Conservation (phyloP, 768 basidiomycete genomes). For the Exsudoporus frostii region DNA sequence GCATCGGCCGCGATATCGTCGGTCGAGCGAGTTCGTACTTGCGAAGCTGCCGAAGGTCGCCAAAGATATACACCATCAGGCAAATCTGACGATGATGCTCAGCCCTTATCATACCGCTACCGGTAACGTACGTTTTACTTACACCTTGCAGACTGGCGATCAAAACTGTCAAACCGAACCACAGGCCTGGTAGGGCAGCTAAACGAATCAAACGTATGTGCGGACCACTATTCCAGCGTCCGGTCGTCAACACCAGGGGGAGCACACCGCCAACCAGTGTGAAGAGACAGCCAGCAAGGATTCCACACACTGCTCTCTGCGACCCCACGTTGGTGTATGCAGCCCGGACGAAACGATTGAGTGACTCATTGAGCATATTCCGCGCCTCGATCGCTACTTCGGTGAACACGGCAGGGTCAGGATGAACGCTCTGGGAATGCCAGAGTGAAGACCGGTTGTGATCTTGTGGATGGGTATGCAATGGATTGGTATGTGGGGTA, state of each 20-base stretch:
- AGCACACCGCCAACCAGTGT: conserved; percentile 46
- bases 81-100: conserved; percentile 41
- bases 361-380: conserved; percentile 58
- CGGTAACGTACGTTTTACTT: conserved; percentile 13
- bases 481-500: conserved; percentile 33
- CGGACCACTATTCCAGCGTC: conserved; percentile 32
- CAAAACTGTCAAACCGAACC: conserved; percentile 63
- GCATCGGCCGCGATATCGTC: conserved; percentile 48
- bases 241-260: conserved; percentile 49
- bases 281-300: conserved; percentile 56
- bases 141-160: conserved; percentile 67
- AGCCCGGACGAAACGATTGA: conserved; percentile 63
- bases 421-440: conserved; percentile 41
- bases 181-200: conserved; percentile 61
- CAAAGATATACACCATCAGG: conserved; percentile 75
- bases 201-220: conserved; percentile 54
- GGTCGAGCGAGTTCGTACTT: conserved; percentile 76
- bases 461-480: conserved; percentile 3
- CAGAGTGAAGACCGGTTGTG: conserved; percentile 14
- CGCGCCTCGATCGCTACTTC: conserved; percentile 57
- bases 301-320: conserved; percentile 64
- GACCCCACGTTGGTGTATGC: conserved; percentile 71
- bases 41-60: conserved; percentile 73
- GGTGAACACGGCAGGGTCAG: conserved; percentile 62
- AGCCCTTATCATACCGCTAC: not conserved